phyloP scores from a whole-genome alignment of 225 moss, liverwort and hornwort genomes.

The Sphagnum tenellum region DNA sequence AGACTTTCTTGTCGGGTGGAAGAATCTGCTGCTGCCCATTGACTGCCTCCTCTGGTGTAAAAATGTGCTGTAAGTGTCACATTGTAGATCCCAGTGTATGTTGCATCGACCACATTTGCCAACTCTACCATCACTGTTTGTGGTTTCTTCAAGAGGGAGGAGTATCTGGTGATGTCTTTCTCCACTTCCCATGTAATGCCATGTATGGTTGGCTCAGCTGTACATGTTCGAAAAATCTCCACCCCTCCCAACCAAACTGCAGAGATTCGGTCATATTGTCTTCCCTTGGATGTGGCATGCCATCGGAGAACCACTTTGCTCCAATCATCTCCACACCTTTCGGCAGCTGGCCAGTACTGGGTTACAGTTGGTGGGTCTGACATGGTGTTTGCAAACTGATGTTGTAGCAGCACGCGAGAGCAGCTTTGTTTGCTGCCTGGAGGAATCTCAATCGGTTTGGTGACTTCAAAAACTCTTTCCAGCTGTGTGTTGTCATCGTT shows the following conservation, averaged over 20 bases:
- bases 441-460: conserved; percentile 37
- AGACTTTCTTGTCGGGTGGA: no score
- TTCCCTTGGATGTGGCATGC: conserved; percentile 66
- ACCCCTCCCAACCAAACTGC: conserved; percentile 91
- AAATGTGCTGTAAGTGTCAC: conserved; percentile 71
- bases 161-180: conserved; percentile 82
- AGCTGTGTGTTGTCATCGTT: conserved; percentile 23
- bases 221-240: conserved; percentile 86
- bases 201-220: conserved; percentile 68
- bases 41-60: conserved; percentile 14
- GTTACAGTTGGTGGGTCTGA: conserved; percentile 37
- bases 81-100: conserved; percentile 78
- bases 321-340: conserved; percentile 29
- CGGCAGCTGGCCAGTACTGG: conserved; percentile 11
- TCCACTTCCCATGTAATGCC: conserved; percentile 88
- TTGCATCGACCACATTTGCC: conserved; percentile 67
- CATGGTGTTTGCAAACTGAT: conserved; percentile 42
- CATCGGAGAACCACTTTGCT: conserved; percentile 62
- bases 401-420: conserved; percentile 31
- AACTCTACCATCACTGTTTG: conserved; percentile 59
- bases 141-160: conserved; percentile 50
- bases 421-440: conserved; percentile 24
- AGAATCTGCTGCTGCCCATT: background rate
- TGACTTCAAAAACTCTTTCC: conserved; percentile 41
- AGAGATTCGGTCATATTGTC: conserved; percentile 88